Percentiles rank a stretch among this genome's conserved stretches.
Evolutionary conservation across 257 asterid species (phyloP).

Genomic region (Forsythia suspensa): DNA sequence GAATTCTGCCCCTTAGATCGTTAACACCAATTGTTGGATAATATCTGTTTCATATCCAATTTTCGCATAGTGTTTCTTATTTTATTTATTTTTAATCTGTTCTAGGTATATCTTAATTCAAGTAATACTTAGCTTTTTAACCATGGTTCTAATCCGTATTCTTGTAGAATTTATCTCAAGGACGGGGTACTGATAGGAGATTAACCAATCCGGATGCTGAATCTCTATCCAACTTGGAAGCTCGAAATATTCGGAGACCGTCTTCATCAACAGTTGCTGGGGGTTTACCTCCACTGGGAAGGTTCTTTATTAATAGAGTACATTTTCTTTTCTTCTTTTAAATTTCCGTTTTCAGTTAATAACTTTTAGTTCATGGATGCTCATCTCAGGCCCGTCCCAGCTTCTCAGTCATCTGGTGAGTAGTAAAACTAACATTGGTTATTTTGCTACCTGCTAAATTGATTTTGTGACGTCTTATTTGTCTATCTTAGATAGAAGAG

Average conservation of each 20-base stretch:
- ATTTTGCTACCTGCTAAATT: neutral
- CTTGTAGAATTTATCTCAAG: slow-evolving; percentile 87
- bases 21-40: neutral
- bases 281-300: slow-evolving; percentile 93
- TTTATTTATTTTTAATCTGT: no score
- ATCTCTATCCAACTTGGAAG: slow-evolving; percentile 56
- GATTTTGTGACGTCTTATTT: slow-evolving; percentile 21
- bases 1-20: neutral
- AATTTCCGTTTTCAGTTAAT: slow-evolving; percentile 13
- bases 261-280: slow-evolving; percentile 85
- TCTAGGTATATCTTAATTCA: neutral
- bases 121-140: neutral
- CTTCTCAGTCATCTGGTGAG: slow-evolving; percentile 79
- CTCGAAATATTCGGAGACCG: slow-evolving; percentile 67
- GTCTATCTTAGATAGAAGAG: slow-evolving; percentile 66
- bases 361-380: slow-evolving; percentile 26
- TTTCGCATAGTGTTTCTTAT: neutral
- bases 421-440: slow-evolving; percentile 13
- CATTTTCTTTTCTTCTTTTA: neutral
- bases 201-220: slow-evolving; percentile 55
- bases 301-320: slow-evolving; percentile 43
- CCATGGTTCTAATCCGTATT: slow-evolving; percentile 12
- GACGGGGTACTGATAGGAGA: slow-evolving; percentile 78
- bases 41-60: neutral
- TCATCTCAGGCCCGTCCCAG: slow-evolving; percentile 71